phyloP scores from a whole-genome alignment of 2,329 filamentous ascomycete genomes.

The Sclerotinia sclerotiorum region DNA sequence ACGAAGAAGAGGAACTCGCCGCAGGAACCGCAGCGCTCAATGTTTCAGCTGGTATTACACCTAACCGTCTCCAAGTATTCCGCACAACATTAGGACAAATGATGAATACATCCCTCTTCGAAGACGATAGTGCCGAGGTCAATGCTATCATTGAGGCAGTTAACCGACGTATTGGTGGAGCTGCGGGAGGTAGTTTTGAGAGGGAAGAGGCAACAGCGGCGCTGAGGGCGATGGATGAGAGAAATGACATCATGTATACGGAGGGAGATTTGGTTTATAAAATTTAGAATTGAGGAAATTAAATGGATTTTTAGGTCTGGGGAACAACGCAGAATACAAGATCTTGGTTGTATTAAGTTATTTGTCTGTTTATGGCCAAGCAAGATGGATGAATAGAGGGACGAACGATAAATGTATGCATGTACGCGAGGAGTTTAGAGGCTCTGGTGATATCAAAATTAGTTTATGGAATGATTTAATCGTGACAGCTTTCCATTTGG shows the following conservation, averaged over 20 bases:
- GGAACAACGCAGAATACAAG: background rate
- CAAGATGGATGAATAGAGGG: background rate
- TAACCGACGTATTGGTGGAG: conserved; percentile 64
- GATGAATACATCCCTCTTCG: conserved; percentile 79
- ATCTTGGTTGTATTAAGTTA: background rate
- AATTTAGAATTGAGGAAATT: conserved; percentile 50
- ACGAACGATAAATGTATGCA: conserved; percentile 1
- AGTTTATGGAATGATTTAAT: conserved; percentile 7
- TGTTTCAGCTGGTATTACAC: conserved; percentile 41
- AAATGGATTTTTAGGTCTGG: background rate
- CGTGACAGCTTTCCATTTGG: background rate
- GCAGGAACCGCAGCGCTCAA: conserved; percentile 35
- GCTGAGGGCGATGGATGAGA: conserved; percentile 74
- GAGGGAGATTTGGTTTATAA: conserved; percentile 69
- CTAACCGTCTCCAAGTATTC: conserved; percentile 70
- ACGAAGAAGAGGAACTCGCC: conserved; percentile 27
- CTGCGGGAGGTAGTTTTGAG: conserved; percentile 61
- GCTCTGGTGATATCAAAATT: conserved; percentile 18
- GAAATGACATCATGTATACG: conserved; percentile 86
- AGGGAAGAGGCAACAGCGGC: conserved; percentile 73
- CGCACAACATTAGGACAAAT: conserved; percentile 78
- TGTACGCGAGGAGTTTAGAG: conserved; percentile 9
- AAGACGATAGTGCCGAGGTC: conserved; percentile 78
- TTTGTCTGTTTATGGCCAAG: background rate
- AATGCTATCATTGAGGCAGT: conserved; percentile 74